Evolutionary conservation across 345 rosid species (phyloP), one percentile per base, ranked within the genome.

Genomic region (Fremontodendron californicum): DNA sequence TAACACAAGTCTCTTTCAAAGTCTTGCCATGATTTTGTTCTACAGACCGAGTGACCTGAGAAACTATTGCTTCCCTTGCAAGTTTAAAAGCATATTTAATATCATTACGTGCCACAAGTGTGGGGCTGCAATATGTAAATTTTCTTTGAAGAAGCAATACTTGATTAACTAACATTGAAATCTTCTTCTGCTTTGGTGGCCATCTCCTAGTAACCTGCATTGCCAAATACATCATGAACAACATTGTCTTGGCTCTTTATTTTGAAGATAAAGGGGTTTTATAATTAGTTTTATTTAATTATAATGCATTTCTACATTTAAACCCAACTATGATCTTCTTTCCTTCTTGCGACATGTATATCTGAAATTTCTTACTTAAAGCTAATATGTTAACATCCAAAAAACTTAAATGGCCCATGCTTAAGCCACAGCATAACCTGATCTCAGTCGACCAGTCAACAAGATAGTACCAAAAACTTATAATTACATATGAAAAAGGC

Each of bases 41-140:
- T 35, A 54, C 82, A 77, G 83, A 63, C 78, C 54, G 64, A 12
- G 78, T 79, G 51, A 82, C 54, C 79, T 86, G 93, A 42, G 89
- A 85, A 68, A 71, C 71, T 66, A 88, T 81, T 21, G 93, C 92
- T 66, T 83, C 91, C 78, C 85, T 84, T 70, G 94, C 92, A 73
- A 90, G 81, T 73, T 83, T 80, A 75, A 76, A 82, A 10, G 84
- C 90, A 81, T 18, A 79, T 66, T 85, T 88, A 57, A 75, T 63
- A 75, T 82, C 79, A n/a, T 78, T 82, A 37, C 73, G 82, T 12
- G 79, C 80, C 79, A 85, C 84, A 46, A 78, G 71, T 40, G 19
- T 15, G 1, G 85, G 78, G 2, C 31, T 64, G 60, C 85, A 86
- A 52, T 83, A 71, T 0, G 73, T 60, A 60, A 88, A 87, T 65